Conservation (phyloP, 2,329 filamentous ascomycete genomes). For the Cordyceps fumosorosea region DNA sequence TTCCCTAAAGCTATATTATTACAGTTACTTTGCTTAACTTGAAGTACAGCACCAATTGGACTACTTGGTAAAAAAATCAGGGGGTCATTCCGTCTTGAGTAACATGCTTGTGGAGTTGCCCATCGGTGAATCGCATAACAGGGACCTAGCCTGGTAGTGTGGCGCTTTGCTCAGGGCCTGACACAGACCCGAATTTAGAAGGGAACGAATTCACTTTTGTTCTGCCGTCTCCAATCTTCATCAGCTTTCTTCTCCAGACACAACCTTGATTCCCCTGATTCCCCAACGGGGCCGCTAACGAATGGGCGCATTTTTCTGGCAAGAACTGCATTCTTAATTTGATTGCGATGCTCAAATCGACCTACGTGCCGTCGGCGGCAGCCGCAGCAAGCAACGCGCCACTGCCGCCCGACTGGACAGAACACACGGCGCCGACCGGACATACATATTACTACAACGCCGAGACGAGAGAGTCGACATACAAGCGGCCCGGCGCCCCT, state of each 20-base stretch:
- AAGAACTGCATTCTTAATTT: not conserved
- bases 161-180: no score
- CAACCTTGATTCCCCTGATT: not conserved
- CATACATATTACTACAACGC: constrained; percentile 87
- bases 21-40: no score
- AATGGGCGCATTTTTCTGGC: not conserved
- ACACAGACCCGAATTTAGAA: no score
- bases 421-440: constrained; percentile 82
- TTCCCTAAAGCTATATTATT: no score
- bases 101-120: no score
- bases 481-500: constrained; percentile 59
- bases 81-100: no score
- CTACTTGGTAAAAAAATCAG: no score
- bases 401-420: constrained; percentile 79
- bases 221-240: no score
- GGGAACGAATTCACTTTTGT: no score
- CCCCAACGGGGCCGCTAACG: not conserved
- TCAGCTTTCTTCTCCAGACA: not conserved
- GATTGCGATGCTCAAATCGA: constrained; percentile 63
- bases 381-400: constrained; percentile 39
- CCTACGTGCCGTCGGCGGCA: constrained; percentile 54
- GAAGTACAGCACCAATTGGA: no score
- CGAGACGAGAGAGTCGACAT: constrained; percentile 78
- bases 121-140: no score
- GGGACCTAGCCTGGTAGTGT: no score